Evolutionary conservation across 805 yeast genomes (phyloP).

Genomic region (Hemisphaericaspora nanyangensis): DNA sequence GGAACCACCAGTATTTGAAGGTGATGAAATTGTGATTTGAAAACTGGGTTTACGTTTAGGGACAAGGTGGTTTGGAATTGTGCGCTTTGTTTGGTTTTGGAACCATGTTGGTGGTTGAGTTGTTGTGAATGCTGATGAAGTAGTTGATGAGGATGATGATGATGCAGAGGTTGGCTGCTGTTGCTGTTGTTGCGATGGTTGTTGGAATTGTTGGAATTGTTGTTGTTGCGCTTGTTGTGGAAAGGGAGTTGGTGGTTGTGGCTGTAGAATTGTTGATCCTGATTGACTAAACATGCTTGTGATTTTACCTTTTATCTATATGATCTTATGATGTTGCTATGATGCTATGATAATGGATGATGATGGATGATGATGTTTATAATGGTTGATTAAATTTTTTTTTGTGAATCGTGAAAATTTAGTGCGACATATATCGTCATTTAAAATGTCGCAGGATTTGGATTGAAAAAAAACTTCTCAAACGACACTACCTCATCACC

Average conservation of each 20-base stretch:
- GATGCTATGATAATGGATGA: too few species aligned
- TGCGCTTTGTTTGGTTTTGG: slow-evolving; percentile 29
- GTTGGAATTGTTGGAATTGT: slow-evolving; percentile 1
- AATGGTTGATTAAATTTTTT: too few species aligned
- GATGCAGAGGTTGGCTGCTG: background rate
- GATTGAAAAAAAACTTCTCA: too few species aligned
- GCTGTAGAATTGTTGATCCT: background rate
- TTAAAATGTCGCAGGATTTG: too few species aligned
- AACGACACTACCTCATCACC: too few species aligned
- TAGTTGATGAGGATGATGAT: slow-evolving; percentile 4
- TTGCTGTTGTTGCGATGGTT: background rate
- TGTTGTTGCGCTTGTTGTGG: background rate
- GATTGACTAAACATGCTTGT: too few species aligned
- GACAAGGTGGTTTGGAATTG: slow-evolving; percentile 40
- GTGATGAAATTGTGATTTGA: slow-evolving; percentile 20
- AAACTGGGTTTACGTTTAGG: slow-evolving; percentile 39
- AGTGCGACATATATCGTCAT: too few species aligned
- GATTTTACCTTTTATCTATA: too few species aligned
- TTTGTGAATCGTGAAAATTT: too few species aligned
- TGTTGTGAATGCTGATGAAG: slow-evolving; percentile 3
- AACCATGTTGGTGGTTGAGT: slow-evolving; percentile 34
- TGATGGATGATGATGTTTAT: too few species aligned
- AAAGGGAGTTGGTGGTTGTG: background rate
- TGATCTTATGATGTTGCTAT: too few species aligned
- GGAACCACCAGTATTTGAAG: slow-evolving; percentile 3